Base-by-base conservation (phyloP, 306 rosid genomes). In the Quercus cerris region DNA sequence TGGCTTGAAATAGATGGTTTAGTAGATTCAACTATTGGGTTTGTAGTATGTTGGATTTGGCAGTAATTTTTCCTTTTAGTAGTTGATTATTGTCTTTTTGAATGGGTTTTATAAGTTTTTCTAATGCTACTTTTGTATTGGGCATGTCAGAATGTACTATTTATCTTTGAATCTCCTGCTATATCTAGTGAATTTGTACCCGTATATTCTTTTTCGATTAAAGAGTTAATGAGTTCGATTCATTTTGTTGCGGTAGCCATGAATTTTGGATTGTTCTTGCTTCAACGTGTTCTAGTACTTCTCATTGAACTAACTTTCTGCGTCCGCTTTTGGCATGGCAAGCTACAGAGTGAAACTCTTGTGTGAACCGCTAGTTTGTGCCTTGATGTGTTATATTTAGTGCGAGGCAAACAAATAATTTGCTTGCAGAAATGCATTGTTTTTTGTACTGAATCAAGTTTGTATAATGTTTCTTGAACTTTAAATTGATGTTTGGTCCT, bases 1-100 rank as follows among this genome's bases (percentile, higher is more conserved):
- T 61, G 74, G 81, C 41, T 82, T 56, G 75, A 71, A 69, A 64
- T 49, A 20, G 79, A 23, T 62, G 88, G 81, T 80, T 80, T 68
- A 55, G 51, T 73, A 77, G 84, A 71, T 81, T 81, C 55, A 30
- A 71, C 75, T 58, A 46, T 59, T 46, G 54, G 33, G 31, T 79
- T 71, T 71, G 52, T 81, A 14, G 35, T 78, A 3, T 70, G 63
- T 82, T 67, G 70, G 80, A 20, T 25, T 69, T 76, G 75, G 30
- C 8, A 14, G 54, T 80, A 71, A 35, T 71, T 27, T 27, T 70
- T 12, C 56, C 15, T 17, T 19, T 68, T 8, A 38, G 33, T 79
- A 52, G 78, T 68, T 9, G 22, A 44, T 74, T 57, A 35, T 75
- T 14, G 28, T 17, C 3, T 9, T 5, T 58, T 25, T 27, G 77